Evolutionary conservation across 441 rosid genomes (phyloP).

Genomic region (Hura crepitans): DNA sequence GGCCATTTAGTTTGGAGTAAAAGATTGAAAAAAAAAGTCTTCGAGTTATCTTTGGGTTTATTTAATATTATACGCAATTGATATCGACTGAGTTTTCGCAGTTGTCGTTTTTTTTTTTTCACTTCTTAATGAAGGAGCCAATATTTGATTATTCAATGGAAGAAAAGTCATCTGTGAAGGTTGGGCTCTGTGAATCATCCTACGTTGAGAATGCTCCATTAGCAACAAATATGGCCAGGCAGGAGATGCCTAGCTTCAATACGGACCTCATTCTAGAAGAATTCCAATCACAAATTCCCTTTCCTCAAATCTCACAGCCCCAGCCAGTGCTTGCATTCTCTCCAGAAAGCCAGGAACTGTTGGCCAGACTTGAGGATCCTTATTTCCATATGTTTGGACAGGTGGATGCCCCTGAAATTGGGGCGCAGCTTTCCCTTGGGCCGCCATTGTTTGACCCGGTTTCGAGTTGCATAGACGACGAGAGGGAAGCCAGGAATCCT

Average conservation of each 20-base stretch:
- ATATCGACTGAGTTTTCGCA: no score
- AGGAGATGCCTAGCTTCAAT: conserved; percentile 30
- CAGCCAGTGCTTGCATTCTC: conserved; percentile 39
- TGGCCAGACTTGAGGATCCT: conserved; percentile 57
- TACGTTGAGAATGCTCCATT: conserved; percentile 17
- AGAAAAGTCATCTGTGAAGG: conserved; percentile 38
- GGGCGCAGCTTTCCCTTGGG: conserved; percentile 29
- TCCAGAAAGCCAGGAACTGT: conserved; percentile 49
- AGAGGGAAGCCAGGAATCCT: conserved; percentile 27
- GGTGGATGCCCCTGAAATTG: conserved; percentile 39
- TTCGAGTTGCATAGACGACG: conserved; percentile 22
- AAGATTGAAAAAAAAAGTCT: no score
- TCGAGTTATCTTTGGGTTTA: no score
- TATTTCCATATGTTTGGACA: conserved; percentile 49
- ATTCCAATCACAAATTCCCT: conserved; percentile 23
- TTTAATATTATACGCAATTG: no score
- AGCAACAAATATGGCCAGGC: conserved; percentile 28
- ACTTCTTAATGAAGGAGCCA: no score
- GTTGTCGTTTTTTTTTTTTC: no score
- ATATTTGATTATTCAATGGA: conserved; percentile 34
- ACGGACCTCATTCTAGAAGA: conserved; percentile 25
- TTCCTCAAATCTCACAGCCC: conserved; percentile 34
- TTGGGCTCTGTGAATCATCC: conserved; percentile 27
- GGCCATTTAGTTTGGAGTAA: no score
- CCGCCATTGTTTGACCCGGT: conserved; percentile 47